Evolutionary conservation across 371 early-diverging fungal genomes (phyloP).

Genomic region (Mortierella sp.): DNA sequence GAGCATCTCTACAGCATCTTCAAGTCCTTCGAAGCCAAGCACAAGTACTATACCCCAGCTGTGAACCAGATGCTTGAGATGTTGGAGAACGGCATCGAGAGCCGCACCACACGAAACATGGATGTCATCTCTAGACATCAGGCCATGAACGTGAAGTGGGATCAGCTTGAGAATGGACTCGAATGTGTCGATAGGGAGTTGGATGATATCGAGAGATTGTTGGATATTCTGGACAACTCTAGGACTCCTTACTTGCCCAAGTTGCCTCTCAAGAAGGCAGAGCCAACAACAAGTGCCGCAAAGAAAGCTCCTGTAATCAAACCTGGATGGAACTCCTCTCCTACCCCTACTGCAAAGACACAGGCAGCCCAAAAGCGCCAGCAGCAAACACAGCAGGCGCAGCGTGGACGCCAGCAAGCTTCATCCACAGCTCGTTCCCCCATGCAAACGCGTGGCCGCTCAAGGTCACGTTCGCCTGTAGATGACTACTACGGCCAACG

Average conservation of each 20-base stretch:
- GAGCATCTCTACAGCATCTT: conserved; percentile 65
- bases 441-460: conserved; percentile 29
- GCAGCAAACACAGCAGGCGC: conserved; percentile 16
- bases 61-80: conserved; percentile 71
- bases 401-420: conserved; percentile 34
- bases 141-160: conserved; percentile 67
- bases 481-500: conserved; percentile 29
- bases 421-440: conserved; percentile 21
- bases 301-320: conserved; percentile 22
- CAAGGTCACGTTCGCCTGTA: conserved; percentile 28
- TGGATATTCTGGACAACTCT: conserved; percentile 50
- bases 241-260: conserved; percentile 53
- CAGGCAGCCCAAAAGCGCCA: conserved; percentile 16
- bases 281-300: conserved; percentile 12
- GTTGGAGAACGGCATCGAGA: conserved; percentile 69
- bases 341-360: conserved; percentile 1
- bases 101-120: conserved; percentile 64
- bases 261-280: conserved; percentile 48
- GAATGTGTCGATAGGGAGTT: conserved; percentile 65
- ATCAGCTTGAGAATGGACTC: conserved; percentile 62
- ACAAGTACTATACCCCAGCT: conserved; percentile 72
- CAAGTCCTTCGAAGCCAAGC: conserved; percentile 74
- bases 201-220: conserved; percentile 60
- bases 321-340: conserved; percentile 33
- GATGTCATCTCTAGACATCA: conserved; percentile 62